Percentiles rank a stretch among this genome's conserved stretches.
phyloP scores from a whole-genome alignment of 768 basidiomycete genomes.

The Panaeolus cyanescens region DNA sequence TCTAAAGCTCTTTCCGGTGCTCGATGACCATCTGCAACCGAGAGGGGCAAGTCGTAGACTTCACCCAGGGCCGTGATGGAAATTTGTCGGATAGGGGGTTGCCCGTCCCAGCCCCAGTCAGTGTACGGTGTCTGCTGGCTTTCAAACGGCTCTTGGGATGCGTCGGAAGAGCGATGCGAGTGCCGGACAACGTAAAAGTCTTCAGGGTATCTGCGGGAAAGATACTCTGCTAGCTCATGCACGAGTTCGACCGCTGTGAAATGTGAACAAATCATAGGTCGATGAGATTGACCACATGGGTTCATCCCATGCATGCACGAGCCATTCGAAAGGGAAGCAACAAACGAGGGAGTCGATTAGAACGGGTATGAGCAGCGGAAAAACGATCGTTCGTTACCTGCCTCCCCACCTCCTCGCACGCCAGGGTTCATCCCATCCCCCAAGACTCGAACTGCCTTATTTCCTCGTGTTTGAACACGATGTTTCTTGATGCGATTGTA shows the following conservation, averaged over 20 bases:
- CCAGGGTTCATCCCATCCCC: slow-evolving; percentile 41
- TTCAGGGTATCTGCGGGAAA: slow-evolving; percentile 60
- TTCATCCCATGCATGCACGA: background rate
- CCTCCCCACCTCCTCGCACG: slow-evolving; percentile 38
- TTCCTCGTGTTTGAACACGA: slow-evolving; percentile 54
- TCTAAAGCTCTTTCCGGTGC: slow-evolving; percentile 57
- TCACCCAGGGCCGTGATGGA: slow-evolving; percentile 49
- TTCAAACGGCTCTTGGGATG: background rate
- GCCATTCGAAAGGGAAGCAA: background rate
- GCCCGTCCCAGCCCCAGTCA: slow-evolving; percentile 44
- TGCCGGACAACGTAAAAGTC: slow-evolving; percentile 55
- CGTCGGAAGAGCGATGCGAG: slow-evolving; percentile 10
- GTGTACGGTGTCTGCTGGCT: slow-evolving; percentile 8
- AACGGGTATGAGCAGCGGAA: background rate
- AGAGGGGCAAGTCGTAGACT: slow-evolving; percentile 52
- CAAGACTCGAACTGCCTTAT: slow-evolving; percentile 48
- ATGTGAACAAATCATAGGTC: background rate
- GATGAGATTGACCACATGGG: background rate
- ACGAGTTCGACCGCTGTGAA: slow-evolving; percentile 62
- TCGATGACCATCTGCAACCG: slow-evolving; percentile 29
- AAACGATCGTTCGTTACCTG: slow-evolving; percentile 26
- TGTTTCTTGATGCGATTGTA: slow-evolving; percentile 62
- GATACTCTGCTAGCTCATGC: slow-evolving; percentile 69
- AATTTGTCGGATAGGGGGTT: slow-evolving; percentile 50
- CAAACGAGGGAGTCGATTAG: background rate